Evolutionary conservation across 2,329 filamentous ascomycete genomes (phyloP), one percentile per base, ranked within the genome.

Genomic region (Clarireedia paspali): DNA sequence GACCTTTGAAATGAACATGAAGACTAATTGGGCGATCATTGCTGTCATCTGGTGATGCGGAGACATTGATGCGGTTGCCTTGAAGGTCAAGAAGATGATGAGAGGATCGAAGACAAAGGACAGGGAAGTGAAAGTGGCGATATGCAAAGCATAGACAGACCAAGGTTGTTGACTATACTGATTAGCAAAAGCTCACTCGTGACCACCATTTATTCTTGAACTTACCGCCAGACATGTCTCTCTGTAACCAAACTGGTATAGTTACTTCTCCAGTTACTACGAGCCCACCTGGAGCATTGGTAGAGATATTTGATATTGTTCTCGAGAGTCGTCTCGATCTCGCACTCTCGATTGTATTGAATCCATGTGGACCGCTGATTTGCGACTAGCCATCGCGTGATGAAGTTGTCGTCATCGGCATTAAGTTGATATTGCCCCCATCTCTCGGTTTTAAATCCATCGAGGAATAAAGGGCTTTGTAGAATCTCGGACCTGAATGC

Each of bases 251-350:
- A 79, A 71, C 90, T 96, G 52, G 90, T 96, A 72, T 90, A 85
- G 72, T 97, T 97, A 76, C 91, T 96, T 69, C 92, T 82, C 92
- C 92, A 97, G 73, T 97, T 97, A 77, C 91, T 96, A 67, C 92
- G 85, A 45, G 94, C 91, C 92, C 92, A 97, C 48, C 92, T 83
- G 47, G 92, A 83, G 73, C 92, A 97, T 73, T 97, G 92, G 69
- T 89, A 92, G 61, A 97, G 76, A 68, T 95, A 97, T 68, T 91
- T 95, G 56, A 80, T 77, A 69, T 91, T 87, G 70, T 92, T 88
- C 72, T 96, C 92, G 42, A 97, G 79, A 3, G 91, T 96, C 26
- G 92, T 97, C 75, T 94, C 85, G 59, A 97, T 87, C 72, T 95
- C 89, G 66, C 89, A 95, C 69, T 95, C 89, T 48, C 81, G 83